phyloP scores from a whole-genome alignment of 2,329 filamentous ascomycete species.

The Xylariaceae sp. region DNA sequence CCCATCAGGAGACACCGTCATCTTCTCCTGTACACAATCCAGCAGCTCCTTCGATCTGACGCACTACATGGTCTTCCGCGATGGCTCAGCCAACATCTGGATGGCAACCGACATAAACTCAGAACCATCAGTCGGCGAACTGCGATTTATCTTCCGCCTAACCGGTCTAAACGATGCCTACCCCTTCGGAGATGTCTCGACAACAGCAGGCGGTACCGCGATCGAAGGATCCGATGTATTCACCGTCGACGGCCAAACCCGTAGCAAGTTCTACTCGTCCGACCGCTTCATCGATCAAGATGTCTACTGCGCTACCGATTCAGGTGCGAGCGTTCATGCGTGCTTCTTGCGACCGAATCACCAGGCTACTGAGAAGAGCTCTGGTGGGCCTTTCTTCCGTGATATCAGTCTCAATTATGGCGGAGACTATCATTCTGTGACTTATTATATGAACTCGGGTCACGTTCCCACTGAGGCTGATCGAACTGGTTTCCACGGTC shows the following conservation, averaged over 20 bases:
- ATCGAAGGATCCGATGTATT: slow-evolving; percentile 47
- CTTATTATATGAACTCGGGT: slow-evolving; percentile 57
- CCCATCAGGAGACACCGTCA: slow-evolving; percentile 42
- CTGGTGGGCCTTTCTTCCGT: slow-evolving; percentile 52
- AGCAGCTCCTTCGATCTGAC: slow-evolving; percentile 42
- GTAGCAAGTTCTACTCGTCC: slow-evolving; percentile 58
- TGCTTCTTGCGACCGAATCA: slow-evolving; percentile 33
- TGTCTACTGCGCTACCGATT: slow-evolving; percentile 45
- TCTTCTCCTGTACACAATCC: slow-evolving; percentile 47
- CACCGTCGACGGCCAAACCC: slow-evolving; percentile 48
- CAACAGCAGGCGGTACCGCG: slow-evolving; percentile 40
- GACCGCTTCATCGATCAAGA: slow-evolving; percentile 57
- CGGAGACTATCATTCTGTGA: slow-evolving; percentile 46
- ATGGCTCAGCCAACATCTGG: slow-evolving; percentile 44
- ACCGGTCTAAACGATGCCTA: slow-evolving; percentile 36
- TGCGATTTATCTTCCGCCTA: slow-evolving; percentile 45
- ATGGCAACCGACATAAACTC: slow-evolving; percentile 48
- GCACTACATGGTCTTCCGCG: slow-evolving; percentile 49
- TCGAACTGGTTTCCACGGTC: slow-evolving; percentile 54
- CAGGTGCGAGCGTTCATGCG: slow-evolving; percentile 28
- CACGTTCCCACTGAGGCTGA: slow-evolving; percentile 51
- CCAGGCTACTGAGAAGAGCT: slow-evolving; percentile 49
- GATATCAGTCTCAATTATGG: slow-evolving; percentile 54
- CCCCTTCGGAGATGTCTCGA: slow-evolving; percentile 41
- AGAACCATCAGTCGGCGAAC: slow-evolving; percentile 43